phyloP scores from a whole-genome alignment of 2,329 filamentous ascomycete species.

The Trichophyton rubrum region DNA sequence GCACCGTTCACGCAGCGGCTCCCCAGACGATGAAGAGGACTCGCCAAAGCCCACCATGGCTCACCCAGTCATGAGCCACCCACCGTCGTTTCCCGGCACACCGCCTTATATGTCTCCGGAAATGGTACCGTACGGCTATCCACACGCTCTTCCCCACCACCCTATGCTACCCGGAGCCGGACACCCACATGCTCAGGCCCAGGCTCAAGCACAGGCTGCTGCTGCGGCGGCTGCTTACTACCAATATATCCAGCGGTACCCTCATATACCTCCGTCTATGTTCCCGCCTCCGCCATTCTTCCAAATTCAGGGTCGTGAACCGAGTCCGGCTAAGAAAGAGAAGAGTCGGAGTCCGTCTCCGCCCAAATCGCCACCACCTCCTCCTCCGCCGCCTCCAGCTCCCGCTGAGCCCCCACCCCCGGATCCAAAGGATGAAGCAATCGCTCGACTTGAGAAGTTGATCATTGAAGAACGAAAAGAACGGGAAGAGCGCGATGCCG shows the following conservation, averaged over 20 bases:
- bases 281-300: conserved; percentile 26
- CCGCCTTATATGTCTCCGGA: conserved; percentile 18
- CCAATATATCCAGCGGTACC: conserved; percentile 25
- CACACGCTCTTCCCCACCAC: not conserved
- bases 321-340: conserved; percentile 19
- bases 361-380: conserved; percentile 14
- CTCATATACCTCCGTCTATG: conserved; percentile 23
- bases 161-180: conserved; percentile 10
- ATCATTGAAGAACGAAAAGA: conserved; percentile 35
- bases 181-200: conserved; percentile 8
- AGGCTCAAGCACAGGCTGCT: not conserved
- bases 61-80: conserved; percentile 19
- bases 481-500: conserved; percentile 30
- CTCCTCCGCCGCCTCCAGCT: conserved; percentile 18
- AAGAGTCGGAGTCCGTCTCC: conserved; percentile 15
- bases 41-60: conserved; percentile 21
- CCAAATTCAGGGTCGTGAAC: conserved; percentile 22
- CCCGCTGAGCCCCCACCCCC: conserved; percentile 25
- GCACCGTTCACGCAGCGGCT: conserved; percentile 9
- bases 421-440: conserved; percentile 41
- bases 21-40: conserved; percentile 19
- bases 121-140: conserved; percentile 25
- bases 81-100: conserved; percentile 6
- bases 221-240: not conserved
- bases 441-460: conserved; percentile 50